A percentile compares a stretch with the other conserved stretches of the same genome.
phyloP scores from a whole-genome alignment of 225 moss, liverwort and hornwort species.

The Pseudoscleropodium purum region DNA sequence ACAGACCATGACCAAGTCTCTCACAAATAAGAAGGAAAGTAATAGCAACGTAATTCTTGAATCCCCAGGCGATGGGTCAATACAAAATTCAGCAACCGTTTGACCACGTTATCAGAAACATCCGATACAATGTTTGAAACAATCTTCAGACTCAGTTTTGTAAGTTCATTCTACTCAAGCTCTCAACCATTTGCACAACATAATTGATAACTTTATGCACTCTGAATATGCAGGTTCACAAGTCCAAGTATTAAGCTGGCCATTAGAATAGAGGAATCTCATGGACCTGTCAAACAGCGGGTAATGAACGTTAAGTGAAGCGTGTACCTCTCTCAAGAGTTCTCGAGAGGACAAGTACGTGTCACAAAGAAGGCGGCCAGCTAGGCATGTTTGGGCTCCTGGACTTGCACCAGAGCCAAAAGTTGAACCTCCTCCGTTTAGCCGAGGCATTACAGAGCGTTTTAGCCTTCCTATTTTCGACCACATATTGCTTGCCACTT shows the following conservation, averaged over 20 bases:
- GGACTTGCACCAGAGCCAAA: conserved; percentile 97
- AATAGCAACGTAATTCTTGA: neutral
- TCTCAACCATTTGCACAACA: neutral
- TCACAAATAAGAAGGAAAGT: neutral
- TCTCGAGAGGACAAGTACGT: conserved; percentile 97
- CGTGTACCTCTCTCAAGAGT: conserved; percentile 76
- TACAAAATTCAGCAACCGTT: neutral
- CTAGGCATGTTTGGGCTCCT: conserved; percentile 83
- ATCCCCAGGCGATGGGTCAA: neutral
- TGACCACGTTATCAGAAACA: neutral
- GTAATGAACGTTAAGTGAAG: neutral
- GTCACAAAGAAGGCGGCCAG: conserved; percentile 97
- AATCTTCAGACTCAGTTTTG: neutral
- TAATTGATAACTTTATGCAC: neutral
- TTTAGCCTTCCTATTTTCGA: conserved; percentile 89
- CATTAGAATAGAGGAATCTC: neutral
- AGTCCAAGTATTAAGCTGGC: neutral
- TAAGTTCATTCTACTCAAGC: neutral
- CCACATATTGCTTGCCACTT: conserved; percentile 86
- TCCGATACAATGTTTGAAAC: neutral
- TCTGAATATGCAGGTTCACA: neutral
- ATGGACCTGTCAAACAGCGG: neutral
- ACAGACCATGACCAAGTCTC: neutral
- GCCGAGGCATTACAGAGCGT: conserved; percentile 87
- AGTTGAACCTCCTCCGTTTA: conserved; percentile 72